Conservation (phyloP, 805 yeast genomes). For the Saturnispora kantuleensis region DNA sequence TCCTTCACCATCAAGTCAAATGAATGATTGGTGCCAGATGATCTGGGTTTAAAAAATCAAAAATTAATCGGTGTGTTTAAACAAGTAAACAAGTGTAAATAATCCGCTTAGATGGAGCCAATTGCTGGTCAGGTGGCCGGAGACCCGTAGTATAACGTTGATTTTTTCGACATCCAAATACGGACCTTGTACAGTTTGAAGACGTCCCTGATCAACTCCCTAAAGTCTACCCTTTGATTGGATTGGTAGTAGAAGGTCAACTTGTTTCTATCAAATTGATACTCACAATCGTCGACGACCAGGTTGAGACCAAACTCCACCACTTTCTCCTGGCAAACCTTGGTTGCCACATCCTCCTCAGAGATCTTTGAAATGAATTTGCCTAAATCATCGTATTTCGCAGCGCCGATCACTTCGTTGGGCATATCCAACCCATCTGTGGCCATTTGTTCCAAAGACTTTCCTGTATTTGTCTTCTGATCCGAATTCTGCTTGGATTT, state of each 20-base stretch:
- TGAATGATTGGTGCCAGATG: too few species aligned
- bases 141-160: background rate
- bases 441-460: constrained; percentile 7
- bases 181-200: constrained; percentile 70
- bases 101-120: too few species aligned
- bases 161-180: constrained; percentile 66
- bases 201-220: constrained; percentile 67
- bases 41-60: too few species aligned
- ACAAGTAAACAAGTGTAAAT: background rate
- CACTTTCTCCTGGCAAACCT: constrained; percentile 49
- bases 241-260: constrained; percentile 65
- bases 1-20: too few species aligned
- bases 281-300: constrained; percentile 69
- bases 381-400: constrained; percentile 49
- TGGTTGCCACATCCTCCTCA: constrained; percentile 63
- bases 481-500: constrained; percentile 60
- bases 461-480: constrained; percentile 50
- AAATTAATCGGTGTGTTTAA: background rate
- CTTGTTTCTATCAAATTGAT: constrained; percentile 77
- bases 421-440: constrained; percentile 53
- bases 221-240: constrained; percentile 59
- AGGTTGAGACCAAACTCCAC: constrained; percentile 40
- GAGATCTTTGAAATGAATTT: constrained; percentile 48
- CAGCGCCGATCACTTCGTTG: constrained; percentile 54
- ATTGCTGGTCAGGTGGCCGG: too few species aligned